Conservation (phyloP, 257 asterid species). For the Plectranthus barbatus region DNA sequence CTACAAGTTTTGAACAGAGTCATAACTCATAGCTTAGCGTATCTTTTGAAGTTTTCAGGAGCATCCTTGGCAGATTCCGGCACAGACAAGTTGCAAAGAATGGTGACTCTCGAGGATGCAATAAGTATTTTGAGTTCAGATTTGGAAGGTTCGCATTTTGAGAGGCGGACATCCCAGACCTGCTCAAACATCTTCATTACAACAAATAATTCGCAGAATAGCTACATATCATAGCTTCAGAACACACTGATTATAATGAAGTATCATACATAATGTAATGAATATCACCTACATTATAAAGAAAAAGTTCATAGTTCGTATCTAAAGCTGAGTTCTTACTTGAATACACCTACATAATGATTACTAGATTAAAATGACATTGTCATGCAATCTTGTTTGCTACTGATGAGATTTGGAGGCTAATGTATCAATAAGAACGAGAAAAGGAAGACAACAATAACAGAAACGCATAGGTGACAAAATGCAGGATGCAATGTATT, state of each 20-base stretch:
- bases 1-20: background rate
- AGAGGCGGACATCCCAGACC: constrained; percentile 79
- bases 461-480: background rate
- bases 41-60: constrained; percentile 41
- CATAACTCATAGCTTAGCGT: constrained; percentile 44
- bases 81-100: constrained; percentile 49
- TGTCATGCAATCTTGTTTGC: too few species aligned
- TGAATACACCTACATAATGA: too few species aligned
- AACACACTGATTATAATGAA: too few species aligned
- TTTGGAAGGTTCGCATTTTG: constrained; percentile 38
- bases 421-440: background rate
- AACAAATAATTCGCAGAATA: background rate
- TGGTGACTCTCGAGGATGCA: constrained; percentile 70
- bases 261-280: too few species aligned
- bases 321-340: too few species aligned
- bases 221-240: background rate
- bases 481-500: background rate
- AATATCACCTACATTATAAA: too few species aligned
- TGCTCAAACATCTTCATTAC: constrained; percentile 10
- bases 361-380: background rate
- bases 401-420: background rate
- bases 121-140: constrained; percentile 33
- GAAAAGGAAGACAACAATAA: background rate
- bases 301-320: too few species aligned
- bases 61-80: constrained; percentile 55